Evolutionary conservation across 257 asterid species (phyloP), one percentile per base, ranked within the genome.

Genomic region (Schizonepeta tenuifolia): DNA sequence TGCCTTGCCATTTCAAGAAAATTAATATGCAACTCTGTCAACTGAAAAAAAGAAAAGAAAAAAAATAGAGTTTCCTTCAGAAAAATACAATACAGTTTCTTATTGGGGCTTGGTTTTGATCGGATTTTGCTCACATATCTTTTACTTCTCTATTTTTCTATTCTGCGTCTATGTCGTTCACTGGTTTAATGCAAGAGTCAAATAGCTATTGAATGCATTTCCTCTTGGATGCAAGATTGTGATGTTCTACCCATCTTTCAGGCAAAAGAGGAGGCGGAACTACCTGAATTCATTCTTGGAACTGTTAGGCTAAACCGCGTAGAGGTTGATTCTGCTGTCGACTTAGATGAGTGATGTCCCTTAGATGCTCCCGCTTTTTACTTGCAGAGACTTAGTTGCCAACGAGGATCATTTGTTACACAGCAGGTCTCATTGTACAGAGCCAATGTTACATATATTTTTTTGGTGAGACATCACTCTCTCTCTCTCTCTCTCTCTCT

Each of bases 231-330:
- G 28, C 28, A 11, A 24, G 33, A 18, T 26, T 12, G 62, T 62
- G 22, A 46, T 20, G 36, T 1, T 31, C 58, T 66, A 65, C 40
- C 60, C 73, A 40, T 65, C 55, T 70, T 67, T 46, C 91, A 95
- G 99, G 99, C 89, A 35, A 88, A 71, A 83, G 98, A 92, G 69
- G 97, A 87, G 76, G 77, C 78, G 6, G 99, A 95, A 69, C 97
- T 95, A 73, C 99, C 99, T 3, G 98, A 92, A 82, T 85, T 85
- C 79, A 80, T 95, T 79, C 98, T 92, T 68, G 98, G 97, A 84
- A 92, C 98, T 21, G 97, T 90, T 64, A 70, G 97, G 75, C 79
- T 95, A 67, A 95, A 90, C 80, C 96, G 98, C 0, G 44, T 95
- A 15, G 79, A 74, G 78, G 79, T 82, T 28, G 99, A 95, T 51